Percentiles rank a stretch among this genome's conserved stretches.
phyloP scores from a whole-genome alignment of 1,284 basidiomycete species.

The Cystobasidium pallidum region DNA sequence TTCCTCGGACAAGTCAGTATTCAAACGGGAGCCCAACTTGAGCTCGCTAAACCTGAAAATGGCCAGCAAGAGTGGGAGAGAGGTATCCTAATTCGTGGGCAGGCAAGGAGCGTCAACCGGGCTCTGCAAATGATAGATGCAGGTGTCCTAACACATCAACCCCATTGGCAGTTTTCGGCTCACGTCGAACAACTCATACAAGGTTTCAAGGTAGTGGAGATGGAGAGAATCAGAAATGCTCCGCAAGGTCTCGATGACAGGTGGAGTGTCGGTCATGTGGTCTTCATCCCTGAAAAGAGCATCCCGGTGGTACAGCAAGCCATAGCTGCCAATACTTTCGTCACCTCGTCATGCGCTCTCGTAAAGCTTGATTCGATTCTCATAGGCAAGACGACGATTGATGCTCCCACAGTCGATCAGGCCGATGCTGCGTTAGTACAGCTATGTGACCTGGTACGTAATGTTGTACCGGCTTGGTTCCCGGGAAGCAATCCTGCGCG shows the following conservation, averaged over 20 bases:
- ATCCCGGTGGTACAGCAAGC: neutral
- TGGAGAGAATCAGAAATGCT: neutral
- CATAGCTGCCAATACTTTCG: neutral
- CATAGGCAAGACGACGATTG: conserved; percentile 6
- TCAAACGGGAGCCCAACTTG: neutral
- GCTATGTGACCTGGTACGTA: conserved; percentile 14
- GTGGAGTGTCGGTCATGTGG: neutral
- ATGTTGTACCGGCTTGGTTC: conserved; percentile 6
- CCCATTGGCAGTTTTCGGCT: neutral
- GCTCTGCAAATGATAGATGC: neutral
- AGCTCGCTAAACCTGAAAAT: neutral
- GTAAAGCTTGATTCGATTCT: neutral
- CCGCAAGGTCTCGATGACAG: neutral
- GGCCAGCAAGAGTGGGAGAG: neutral
- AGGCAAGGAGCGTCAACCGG: neutral
- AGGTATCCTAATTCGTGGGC: neutral
- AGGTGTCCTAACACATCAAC: neutral
- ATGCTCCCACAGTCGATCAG: neutral
- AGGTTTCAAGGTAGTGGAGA: neutral
- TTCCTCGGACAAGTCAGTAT: neutral
- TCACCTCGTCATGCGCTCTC: neutral
- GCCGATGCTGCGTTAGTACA: neutral
- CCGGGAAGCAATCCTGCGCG: neutral
- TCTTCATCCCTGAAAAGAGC: conserved; percentile 1
- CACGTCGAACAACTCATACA: neutral